Evolutionary conservation across 2,329 filamentous ascomycete species (phyloP).

Genomic region (Phaeosphaeria sp.): DNA sequence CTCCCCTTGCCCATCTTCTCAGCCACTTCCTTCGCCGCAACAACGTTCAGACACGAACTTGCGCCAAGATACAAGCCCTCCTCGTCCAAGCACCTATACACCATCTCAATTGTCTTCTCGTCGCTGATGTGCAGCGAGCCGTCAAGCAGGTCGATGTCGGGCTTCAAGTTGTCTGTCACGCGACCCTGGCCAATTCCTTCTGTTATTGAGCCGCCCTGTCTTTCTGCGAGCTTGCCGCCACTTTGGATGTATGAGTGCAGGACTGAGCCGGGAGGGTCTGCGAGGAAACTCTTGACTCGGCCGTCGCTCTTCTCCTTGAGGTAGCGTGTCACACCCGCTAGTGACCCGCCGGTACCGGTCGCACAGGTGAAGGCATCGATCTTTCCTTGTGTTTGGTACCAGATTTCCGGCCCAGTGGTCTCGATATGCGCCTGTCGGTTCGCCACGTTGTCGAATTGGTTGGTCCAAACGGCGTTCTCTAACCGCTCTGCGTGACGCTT

Average conservation of each 20-base stretch:
- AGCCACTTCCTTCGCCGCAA: constrained; percentile 91
- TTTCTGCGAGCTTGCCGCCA: constrained; percentile 82
- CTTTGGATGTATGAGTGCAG: constrained; percentile 90
- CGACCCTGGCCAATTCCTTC: constrained; percentile 97
- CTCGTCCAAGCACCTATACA: constrained; percentile 94
- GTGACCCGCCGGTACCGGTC: constrained; percentile 89
- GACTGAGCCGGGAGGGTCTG: constrained; percentile 92
- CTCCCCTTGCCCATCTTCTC: constrained; percentile 86
- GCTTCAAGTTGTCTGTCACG: constrained; percentile 90
- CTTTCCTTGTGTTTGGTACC: constrained; percentile 84
- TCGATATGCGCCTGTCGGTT: constrained; percentile 95
- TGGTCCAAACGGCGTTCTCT: constrained; percentile 95
- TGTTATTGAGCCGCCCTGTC: constrained; percentile 86
- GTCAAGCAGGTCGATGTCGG: constrained; percentile 84
- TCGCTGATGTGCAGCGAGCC: constrained; percentile 85
- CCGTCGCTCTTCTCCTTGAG: constrained; percentile 83
- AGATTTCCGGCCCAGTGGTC: constrained; percentile 97
- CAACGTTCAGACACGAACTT: constrained; percentile 92
- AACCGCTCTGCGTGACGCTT: constrained; percentile 83
- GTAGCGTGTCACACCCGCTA: constrained; percentile 87
- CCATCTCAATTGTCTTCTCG: constrained; percentile 96
- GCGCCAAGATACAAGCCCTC: constrained; percentile 95
- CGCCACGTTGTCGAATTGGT: constrained; percentile 97
- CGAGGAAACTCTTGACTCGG: constrained; percentile 83
- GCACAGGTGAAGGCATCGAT: constrained; percentile 95